Evolutionary conservation across 2,329 filamentous ascomycete genomes (phyloP), one percentile per base, ranked within the genome.

Genomic region (Cordyceps militaris): DNA sequence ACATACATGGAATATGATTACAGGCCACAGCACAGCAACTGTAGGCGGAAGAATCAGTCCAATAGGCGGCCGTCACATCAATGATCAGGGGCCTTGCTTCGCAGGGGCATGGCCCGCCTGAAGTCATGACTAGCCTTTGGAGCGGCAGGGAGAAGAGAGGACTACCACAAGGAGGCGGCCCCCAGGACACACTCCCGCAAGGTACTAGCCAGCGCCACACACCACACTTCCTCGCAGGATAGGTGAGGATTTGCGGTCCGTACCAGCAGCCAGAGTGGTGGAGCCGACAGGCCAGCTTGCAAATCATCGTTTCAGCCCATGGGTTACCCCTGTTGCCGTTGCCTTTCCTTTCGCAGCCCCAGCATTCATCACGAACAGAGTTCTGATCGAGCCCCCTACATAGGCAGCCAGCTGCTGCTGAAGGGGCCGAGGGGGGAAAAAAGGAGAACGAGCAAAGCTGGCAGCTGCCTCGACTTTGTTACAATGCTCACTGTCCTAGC

Each of bases 231-330:
- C 30, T 30, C 3, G 24, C 14, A 30, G 21, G 38, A n/a, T n/a
- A 52, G 51, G 26, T 23, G 51, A 38, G 40, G 51, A 46, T 46
- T 46, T 46, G 42, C 42, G 47, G 52, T 19, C 42, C 16, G 16
- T 14, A 38, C 4, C 16, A 38, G 42, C 40, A 23, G n/a, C 21
- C 28, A 21, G 5, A 19, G 42, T n/a, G 52, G 30, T 55, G 51
- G 40, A 34, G 51, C 38, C 42, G 24, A 24, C 19, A 16, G 14
- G 48, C n/a, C 48, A 40, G 9, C 43, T 47, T 46, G 52, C 43
- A 32, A 47, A 47, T 55, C 52, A 30, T 55, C 52, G 52, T 55
- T 55, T 55, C 52, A 55, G 52, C 42, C 26, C 50, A 43, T 38
- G 30, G 40, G 42, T 54, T 19, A 47, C 42, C 52, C 52, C 52